Conservation (phyloP, 306 rosid species). For the Arachis stenosperma region DNA sequence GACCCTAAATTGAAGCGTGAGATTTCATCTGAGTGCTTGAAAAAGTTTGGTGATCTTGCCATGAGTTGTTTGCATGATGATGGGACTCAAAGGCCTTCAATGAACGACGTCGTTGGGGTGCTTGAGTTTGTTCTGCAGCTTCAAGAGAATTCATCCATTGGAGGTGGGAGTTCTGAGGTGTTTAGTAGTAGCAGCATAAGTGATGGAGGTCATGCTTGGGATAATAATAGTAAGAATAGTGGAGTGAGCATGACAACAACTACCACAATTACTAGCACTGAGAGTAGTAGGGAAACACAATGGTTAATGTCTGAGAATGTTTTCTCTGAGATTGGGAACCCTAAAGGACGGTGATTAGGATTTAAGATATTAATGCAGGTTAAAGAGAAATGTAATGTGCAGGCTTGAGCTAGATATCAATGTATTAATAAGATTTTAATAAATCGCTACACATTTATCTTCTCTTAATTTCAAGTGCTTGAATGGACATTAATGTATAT, state of each 20-base stretch:
- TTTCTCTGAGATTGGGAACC: constrained; percentile 35
- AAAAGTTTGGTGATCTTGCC: constrained; percentile 12
- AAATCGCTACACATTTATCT: neutral
- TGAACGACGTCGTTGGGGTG: constrained; percentile 29
- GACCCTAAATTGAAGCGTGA: constrained; percentile 10
- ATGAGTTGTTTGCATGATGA: constrained; percentile 34
- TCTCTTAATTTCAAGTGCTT: neutral
- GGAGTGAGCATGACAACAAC: constrained; percentile 7
- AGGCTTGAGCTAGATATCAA: no score
- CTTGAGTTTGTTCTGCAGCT: constrained; percentile 28
- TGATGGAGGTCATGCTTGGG: neutral
- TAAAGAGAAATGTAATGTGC: neutral
- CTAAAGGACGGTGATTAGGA: constrained; percentile 1
- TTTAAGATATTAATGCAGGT: no score
- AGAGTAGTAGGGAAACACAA: neutral
- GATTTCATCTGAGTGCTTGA: constrained; percentile 26
- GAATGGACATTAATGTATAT: neutral
- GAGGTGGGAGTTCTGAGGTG: neutral
- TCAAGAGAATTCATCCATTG: neutral
- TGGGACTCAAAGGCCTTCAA: constrained; percentile 35
- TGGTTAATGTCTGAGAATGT: neutral
- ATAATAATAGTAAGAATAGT: neutral
- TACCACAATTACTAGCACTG: neutral
- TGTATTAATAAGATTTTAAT: neutral
- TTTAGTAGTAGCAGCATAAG: neutral